These are phyloP conservation scores for Candida easanensis DNA, from an alignment of 805 yeast genomes.

Conservation along the genomic window DNA sequence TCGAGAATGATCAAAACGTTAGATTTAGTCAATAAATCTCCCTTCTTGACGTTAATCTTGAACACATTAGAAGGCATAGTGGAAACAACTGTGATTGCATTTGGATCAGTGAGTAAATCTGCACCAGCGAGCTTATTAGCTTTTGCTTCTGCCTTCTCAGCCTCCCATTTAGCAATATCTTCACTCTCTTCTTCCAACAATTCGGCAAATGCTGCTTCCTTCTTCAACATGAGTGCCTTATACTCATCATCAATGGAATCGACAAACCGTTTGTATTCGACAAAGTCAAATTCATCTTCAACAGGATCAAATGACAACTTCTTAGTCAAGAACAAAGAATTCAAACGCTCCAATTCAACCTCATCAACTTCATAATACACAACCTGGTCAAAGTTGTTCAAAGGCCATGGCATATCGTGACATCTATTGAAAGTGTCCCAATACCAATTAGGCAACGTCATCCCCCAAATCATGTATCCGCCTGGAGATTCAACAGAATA, in stretches of 20 bases:
- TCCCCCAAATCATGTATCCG: constrained; percentile 93
- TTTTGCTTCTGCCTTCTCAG: constrained; percentile 39
- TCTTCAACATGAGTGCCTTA: constrained; percentile 52
- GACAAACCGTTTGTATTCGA: constrained; percentile 73
- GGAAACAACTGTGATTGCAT: constrained; percentile 87
- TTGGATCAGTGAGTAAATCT: constrained; percentile 68
- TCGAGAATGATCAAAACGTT: constrained; percentile 86
- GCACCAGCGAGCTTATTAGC: constrained; percentile 73
- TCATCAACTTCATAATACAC: constrained; percentile 91
- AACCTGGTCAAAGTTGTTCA: constrained; percentile 88
- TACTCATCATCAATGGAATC: constrained; percentile 65
- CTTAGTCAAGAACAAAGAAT: constrained; percentile 77
- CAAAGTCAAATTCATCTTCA: constrained; percentile 79
- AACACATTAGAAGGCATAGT: constrained; percentile 69
- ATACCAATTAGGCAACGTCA: constrained; percentile 98
- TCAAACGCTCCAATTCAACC: constrained; percentile 65
- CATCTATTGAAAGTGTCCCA: constrained; percentile 72
- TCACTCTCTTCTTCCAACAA: constrained; percentile 77
- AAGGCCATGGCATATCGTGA: constrained; percentile 76
- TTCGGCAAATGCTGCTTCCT: constrained; percentile 65
- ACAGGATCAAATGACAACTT: constrained; percentile 68
- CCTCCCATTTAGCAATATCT: constrained; percentile 56
- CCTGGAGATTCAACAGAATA: constrained; percentile 96
- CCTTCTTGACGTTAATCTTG: constrained; percentile 50
- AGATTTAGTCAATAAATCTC: constrained; percentile 67